Conservation (phyloP, 371 early-diverging fungal genomes). For the Smittium mucronatum region DNA sequence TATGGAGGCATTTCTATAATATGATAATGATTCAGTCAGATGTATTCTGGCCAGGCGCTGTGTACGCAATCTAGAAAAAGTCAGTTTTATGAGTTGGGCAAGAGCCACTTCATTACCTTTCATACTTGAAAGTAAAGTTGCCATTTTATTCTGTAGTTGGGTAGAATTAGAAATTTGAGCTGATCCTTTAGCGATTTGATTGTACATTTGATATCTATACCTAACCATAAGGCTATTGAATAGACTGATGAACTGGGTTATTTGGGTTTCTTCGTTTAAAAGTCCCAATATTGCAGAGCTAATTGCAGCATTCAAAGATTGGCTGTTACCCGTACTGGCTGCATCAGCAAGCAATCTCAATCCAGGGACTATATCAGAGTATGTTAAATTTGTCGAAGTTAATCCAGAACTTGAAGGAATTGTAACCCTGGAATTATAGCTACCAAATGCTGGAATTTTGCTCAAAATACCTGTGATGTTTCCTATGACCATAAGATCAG, state of each 20-base stretch:
- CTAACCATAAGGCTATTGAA: not conserved
- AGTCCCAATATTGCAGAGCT: not conserved
- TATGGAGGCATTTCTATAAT: too few relatives aligned
- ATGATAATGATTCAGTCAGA: not conserved
- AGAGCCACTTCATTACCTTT: not conserved
- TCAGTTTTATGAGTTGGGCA: not conserved
- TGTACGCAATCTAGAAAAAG: not conserved
- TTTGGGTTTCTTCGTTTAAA: not conserved
- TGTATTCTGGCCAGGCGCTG: not conserved
- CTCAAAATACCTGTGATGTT: too few relatives aligned
- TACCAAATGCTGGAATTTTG: too few relatives aligned
- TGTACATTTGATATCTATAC: not conserved
- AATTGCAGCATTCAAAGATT: not conserved
- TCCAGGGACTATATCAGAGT: not conserved
- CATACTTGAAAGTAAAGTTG: not conserved
- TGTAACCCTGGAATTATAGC: too few relatives aligned
- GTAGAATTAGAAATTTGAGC: not conserved
- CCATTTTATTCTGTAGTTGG: not conserved
- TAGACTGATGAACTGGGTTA: conserved; percentile 3
- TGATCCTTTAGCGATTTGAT: conserved; percentile 1
- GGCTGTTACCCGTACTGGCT: not conserved
- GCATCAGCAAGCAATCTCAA: not conserved
- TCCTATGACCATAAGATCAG: too few relatives aligned
- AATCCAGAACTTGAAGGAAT: too few relatives aligned
- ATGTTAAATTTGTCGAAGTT: too few relatives aligned